Evolutionary conservation across 2,329 filamentous ascomycete species (phyloP).

Genomic region (Microdochium trichocladiopsis): DNA sequence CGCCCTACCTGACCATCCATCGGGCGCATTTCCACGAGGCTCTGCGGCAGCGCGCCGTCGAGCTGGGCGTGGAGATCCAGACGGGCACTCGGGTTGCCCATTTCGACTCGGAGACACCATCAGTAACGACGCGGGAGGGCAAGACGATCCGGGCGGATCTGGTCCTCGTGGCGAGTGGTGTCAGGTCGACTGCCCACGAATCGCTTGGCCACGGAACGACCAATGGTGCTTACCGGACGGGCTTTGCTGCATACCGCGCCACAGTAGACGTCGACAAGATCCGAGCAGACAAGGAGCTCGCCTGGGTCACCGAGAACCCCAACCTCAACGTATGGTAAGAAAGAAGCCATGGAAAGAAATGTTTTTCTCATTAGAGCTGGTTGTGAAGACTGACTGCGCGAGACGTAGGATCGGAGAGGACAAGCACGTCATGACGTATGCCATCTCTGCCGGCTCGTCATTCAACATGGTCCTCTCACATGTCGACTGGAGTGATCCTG

Average conservation of each 20-base stretch:
- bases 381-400: background rate
- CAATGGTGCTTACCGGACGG: constrained; percentile 15
- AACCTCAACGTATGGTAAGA: constrained; percentile 21
- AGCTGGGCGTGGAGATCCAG: constrained; percentile 14
- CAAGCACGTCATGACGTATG: constrained; percentile 37
- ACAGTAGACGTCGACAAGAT: constrained; percentile 29
- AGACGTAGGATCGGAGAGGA: constrained; percentile 25
- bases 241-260: constrained; percentile 33
- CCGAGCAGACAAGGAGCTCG: constrained; percentile 21
- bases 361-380: constrained; percentile 10
- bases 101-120: constrained; percentile 12
- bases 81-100: constrained; percentile 11
- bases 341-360: background rate
- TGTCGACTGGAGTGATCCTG: constrained; percentile 24
- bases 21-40: constrained; percentile 22
- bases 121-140: constrained; percentile 14
- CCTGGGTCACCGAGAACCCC: constrained; percentile 30
- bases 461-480: constrained; percentile 41
- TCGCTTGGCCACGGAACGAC: constrained; percentile 1
- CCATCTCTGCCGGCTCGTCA: constrained; percentile 29
- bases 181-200: background rate
- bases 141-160: constrained; percentile 17
- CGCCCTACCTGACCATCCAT: constrained; percentile 22
- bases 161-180: constrained; percentile 27
- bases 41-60: constrained; percentile 14